Conservation (phyloP, 805 yeast genomes). For the Wickerhamomyces bovis region DNA sequence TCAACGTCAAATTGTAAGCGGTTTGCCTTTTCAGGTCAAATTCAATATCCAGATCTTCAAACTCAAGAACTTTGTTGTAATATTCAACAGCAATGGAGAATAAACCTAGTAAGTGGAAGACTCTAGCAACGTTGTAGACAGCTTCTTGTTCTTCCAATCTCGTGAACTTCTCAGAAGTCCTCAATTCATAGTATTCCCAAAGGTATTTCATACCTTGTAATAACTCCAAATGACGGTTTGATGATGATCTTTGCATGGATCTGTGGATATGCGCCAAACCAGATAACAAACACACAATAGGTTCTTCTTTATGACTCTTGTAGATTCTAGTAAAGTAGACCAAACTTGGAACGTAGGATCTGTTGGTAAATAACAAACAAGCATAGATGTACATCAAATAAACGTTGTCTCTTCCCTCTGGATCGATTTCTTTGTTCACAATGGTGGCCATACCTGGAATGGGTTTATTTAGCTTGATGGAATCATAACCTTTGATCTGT, state of each 20-base stretch:
- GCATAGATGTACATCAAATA: constrained; percentile 76
- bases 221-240: constrained; percentile 80
- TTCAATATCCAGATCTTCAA: constrained; percentile 37
- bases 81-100: constrained; percentile 65
- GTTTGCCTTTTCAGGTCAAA: constrained; percentile 69
- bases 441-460: constrained; percentile 79
- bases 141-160: constrained; percentile 64
- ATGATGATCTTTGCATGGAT: constrained; percentile 84
- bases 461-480: constrained; percentile 45
- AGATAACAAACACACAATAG: constrained; percentile 66
- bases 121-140: constrained; percentile 75
- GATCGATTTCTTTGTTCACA: constrained; percentile 42
- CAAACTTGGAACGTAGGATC: constrained; percentile 77
- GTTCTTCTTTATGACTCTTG: constrained; percentile 62
- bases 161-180: constrained; percentile 32
- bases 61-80: constrained; percentile 55
- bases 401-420: constrained; percentile 47
- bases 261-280: constrained; percentile 84
- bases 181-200: constrained; percentile 57
- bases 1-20: constrained; percentile 75
- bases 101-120: constrained; percentile 79
- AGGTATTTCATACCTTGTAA: constrained; percentile 81
- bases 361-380: constrained; percentile 70
- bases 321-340: constrained; percentile 72
- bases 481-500: constrained; percentile 85